Conservation (phyloP, 2,329 filamentous ascomycete genomes). For the Cladobotryum mycophilum region DNA sequence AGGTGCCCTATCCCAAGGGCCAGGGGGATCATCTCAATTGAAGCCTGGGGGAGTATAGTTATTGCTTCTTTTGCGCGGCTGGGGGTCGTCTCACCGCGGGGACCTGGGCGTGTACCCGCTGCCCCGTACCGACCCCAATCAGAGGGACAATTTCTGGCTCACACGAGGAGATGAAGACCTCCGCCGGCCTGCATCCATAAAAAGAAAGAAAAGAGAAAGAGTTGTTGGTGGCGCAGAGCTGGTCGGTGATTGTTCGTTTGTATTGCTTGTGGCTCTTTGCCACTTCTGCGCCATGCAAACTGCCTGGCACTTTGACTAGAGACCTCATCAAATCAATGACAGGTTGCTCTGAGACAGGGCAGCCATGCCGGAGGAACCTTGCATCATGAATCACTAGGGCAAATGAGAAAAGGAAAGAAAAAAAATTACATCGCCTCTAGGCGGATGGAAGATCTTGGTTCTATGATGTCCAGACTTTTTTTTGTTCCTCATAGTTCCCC, state of each 20-base stretch:
- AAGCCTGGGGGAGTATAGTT: background rate
- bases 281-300: background rate
- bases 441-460: no score
- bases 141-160: background rate
- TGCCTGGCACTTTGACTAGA: background rate
- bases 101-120: background rate
- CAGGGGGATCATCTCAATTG: conserved; percentile 1
- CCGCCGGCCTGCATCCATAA: background rate
- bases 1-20: conserved; percentile 3
- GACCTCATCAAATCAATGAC: background rate
- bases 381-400: background rate
- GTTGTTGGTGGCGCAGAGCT: conserved; percentile 3
- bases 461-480: no score
- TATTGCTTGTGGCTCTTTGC: background rate
- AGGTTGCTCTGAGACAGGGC: background rate
- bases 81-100: background rate
- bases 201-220: background rate
- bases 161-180: conserved; percentile 3
- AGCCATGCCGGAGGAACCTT: background rate
- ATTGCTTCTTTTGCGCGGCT: background rate
- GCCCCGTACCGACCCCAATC: background rate
- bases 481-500: no score
- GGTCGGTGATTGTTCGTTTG: background rate
- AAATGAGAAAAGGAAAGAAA: no score
- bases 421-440: no score